Conservation (phyloP, 2,329 filamentous ascomycete genomes). For the Colletotrichum neosansevieriae region DNA sequence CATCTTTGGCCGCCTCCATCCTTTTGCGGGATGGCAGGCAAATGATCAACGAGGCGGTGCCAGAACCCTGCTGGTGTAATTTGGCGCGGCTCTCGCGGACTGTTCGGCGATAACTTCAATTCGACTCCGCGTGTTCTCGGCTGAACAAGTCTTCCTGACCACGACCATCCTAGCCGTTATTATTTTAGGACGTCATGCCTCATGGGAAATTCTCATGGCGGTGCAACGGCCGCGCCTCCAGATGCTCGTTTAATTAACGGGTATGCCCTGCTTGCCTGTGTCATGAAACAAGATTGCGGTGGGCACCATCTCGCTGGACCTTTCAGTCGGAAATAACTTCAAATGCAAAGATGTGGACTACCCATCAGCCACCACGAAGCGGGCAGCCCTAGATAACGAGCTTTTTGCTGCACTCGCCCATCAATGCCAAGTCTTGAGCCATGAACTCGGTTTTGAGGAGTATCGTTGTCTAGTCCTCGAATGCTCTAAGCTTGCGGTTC, state of each 20-base stretch:
- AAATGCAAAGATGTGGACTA: not conserved
- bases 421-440: not conserved
- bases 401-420: not conserved
- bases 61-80: constrained; percentile 1
- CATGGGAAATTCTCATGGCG: not conserved
- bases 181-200: not conserved
- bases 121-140: constrained; percentile 1
- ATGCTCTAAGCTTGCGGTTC: not conserved
- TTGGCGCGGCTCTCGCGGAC: constrained; percentile 4
- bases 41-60: constrained; percentile 18
- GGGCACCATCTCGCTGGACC: constrained; percentile 33
- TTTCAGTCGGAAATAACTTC: constrained; percentile 11
- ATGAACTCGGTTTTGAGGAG: not conserved
- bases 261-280: not conserved
- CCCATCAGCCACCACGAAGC: not conserved
- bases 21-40: not conserved
- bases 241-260: not conserved
- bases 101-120: not conserved
- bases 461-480: not conserved
- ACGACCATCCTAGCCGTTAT: constrained; percentile 1
- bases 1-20: not conserved
- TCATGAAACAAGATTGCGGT: constrained; percentile 17
- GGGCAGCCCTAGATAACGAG: not conserved
- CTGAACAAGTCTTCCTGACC: not conserved
- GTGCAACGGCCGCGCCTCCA: not conserved